Evolutionary conservation across 306 rosid species (phyloP), one percentile per base, ranked within the genome.

Genomic region (Alnus glutinosa): DNA sequence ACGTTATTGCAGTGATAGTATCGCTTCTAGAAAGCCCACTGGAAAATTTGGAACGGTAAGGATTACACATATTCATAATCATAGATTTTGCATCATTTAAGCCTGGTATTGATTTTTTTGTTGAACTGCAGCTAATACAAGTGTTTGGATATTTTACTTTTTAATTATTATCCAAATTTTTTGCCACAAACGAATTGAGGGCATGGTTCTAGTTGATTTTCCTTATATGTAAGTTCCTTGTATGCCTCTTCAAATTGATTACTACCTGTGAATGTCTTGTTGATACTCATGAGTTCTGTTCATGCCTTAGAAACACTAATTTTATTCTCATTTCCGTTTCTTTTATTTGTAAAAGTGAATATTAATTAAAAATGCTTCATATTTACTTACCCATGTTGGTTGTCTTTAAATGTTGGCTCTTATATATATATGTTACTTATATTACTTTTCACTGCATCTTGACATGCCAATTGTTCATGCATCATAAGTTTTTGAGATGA

Each of bases 31-130:
- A 95, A 75, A 82, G 82, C 58, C 97, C 98, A 47, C 87, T 95
- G 70, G 98, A 91, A 90, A 95, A 90, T 92, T 79, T 95, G 84
- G 98, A 95, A 75, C 30, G 85, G 98, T 92, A 85, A 87, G 87
- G 80, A 44, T 62, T 79, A 37, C 44, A 42, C 51, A 67, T 23
- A 23, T 67, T 15, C 36, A 44, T 18, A 37, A 11, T 18, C 28
- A n/a, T 11, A 15, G 44, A 15, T 37, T 15, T 15, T 64, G 12
- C 0, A 32, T 62, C n/a, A 62, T 32, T 62, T 18, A 4, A 32
- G 1, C 9, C 18, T 11, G 68, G 16, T 12, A 59, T 23, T 59
- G 46, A 16, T 8, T 2, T 14, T 37, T 36, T 37, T 3, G 70
- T 30, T 64, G 28, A 34, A 64, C 47, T 64, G 48, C 48, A 15